These are phyloP conservation scores for Lactifluus pinguis DNA, from an alignment of 768 basidiomycete genomes.

Conservation along the genomic window DNA sequence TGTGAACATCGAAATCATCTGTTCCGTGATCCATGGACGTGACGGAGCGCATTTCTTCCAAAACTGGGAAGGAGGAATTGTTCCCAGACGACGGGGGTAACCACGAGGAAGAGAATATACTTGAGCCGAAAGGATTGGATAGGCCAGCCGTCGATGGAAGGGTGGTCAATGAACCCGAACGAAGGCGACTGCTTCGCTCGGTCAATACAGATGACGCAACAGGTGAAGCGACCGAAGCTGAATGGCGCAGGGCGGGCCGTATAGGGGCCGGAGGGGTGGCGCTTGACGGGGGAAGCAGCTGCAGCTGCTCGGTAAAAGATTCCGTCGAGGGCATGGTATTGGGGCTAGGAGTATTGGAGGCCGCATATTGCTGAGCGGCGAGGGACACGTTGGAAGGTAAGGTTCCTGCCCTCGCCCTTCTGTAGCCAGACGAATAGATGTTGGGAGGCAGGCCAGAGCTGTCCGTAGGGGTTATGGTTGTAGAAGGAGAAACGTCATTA, in stretches of 20 bases:
- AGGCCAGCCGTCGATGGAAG: conserved; percentile 59
- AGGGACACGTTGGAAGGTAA: conserved; percentile 92
- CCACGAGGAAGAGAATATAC: conserved; percentile 89
- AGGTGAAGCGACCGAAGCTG: conserved; percentile 57
- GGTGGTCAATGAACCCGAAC: conserved; percentile 88
- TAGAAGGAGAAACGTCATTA: conserved; percentile 53
- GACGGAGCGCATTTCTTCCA: conserved; percentile 77
- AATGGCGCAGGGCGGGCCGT: conserved; percentile 66
- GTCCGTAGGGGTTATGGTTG: conserved; percentile 47
- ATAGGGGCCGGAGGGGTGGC: conserved; percentile 38
- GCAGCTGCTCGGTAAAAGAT: conserved; percentile 39
- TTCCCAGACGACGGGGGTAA: conserved; percentile 49
- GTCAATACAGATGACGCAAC: conserved; percentile 41
- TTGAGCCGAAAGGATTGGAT: conserved; percentile 77
- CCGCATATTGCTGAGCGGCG: conserved; percentile 73
- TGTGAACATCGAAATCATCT: conserved; percentile 89
- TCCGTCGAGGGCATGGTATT: conserved; percentile 38
- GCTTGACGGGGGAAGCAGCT: conserved; percentile 31
- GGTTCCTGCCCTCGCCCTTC: conserved; percentile 95
- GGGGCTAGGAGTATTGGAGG: conserved; percentile 47
- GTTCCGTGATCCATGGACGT: conserved; percentile 69
- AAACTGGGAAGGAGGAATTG: conserved; percentile 45
- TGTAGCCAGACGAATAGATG: conserved; percentile 78
- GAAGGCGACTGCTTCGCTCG: conserved; percentile 73
- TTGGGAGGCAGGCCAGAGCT: conserved; percentile 52